Conservation (phyloP, 768 basidiomycete genomes). For the Amanita pallidorosea region DNA sequence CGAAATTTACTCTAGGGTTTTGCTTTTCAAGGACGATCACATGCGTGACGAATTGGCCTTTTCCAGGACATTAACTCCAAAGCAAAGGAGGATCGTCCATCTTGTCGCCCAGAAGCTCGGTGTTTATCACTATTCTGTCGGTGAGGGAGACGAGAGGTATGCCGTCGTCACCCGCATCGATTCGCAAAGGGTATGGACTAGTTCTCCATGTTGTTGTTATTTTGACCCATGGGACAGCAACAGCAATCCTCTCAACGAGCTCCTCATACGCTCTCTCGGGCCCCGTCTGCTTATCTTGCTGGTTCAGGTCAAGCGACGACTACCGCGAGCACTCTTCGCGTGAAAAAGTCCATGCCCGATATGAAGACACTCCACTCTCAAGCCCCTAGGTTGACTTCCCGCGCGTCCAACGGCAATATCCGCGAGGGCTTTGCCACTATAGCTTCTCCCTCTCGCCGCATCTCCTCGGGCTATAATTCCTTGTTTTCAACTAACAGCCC, state of each 20-base stretch:
- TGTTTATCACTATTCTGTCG: slow-evolving; percentile 88
- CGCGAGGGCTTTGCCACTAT: slow-evolving; percentile 82
- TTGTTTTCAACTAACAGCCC: slow-evolving; percentile 49
- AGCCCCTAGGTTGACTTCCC: slow-evolving; percentile 68
- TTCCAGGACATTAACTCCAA: slow-evolving; percentile 74
- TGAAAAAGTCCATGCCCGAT: slow-evolving; percentile 99
- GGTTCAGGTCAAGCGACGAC: slow-evolving; percentile 32
- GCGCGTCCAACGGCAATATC: slow-evolving; percentile 83
- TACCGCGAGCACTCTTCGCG: slow-evolving; percentile 53
- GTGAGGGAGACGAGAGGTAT: slow-evolving; percentile 86
- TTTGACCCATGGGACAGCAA: slow-evolving; percentile 16
- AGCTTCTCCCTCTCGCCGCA: slow-evolving; percentile 70
- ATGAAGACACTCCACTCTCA: slow-evolving; percentile 80
- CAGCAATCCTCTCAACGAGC: slow-evolving; percentile 35
- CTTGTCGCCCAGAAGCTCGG: slow-evolving; percentile 94
- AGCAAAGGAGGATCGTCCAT: slow-evolving; percentile 88
- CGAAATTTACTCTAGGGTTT: slow-evolving; percentile 93
- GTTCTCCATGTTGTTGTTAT: slow-evolving; percentile 10
- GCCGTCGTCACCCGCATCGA: slow-evolving; percentile 91
- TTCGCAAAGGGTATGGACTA: slow-evolving; percentile 55
- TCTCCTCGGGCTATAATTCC: slow-evolving; percentile 61
- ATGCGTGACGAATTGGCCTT: slow-evolving; percentile 98
- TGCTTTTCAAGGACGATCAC: slow-evolving; percentile 94
- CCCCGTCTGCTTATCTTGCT: slow-evolving; percentile 71
- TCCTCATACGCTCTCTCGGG: slow-evolving; percentile 66